Evolutionary conservation across 192 early-diverging fungal species (phyloP).

Genomic region (Borealophlyctis nickersoniae): DNA sequence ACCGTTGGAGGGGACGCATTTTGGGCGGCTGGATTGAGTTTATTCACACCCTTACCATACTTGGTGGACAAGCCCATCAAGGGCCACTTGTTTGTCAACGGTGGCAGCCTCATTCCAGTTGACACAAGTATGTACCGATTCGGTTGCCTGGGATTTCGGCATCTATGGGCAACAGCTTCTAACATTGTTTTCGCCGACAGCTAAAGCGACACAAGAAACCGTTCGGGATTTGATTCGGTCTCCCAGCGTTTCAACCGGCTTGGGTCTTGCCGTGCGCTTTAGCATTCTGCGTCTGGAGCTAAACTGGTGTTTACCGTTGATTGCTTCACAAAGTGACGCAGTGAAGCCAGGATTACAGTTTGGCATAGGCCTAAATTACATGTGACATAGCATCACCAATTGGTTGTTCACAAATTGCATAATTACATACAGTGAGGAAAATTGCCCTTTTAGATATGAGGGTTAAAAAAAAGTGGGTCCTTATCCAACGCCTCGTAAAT

Average conservation of each 20-base stretch:
- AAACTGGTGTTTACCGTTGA: slow-evolving; percentile 80
- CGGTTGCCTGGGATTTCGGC: background rate
- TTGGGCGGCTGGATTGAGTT: slow-evolving; percentile 71
- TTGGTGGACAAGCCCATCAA: slow-evolving; percentile 61
- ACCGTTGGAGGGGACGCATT: slow-evolving; percentile 87
- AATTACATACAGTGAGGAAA: too few species aligned
- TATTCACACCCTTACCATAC: slow-evolving; percentile 79
- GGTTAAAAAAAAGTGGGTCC: too few species aligned
- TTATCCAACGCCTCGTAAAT: too few species aligned
- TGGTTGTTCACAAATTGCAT: too few species aligned
- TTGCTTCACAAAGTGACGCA: slow-evolving; percentile 29
- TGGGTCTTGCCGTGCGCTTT: slow-evolving; percentile 85
- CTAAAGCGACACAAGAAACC: slow-evolving; percentile 15
- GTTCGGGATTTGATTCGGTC: slow-evolving; percentile 45
- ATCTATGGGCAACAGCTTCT: background rate
- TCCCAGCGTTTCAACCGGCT: slow-evolving; percentile 72
- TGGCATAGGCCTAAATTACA: slow-evolving; percentile 81
- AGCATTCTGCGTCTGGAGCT: slow-evolving; percentile 83
- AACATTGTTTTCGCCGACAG: background rate
- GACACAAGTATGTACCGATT: slow-evolving; percentile 33
- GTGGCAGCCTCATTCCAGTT: slow-evolving; percentile 66
- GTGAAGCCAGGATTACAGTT: slow-evolving; percentile 78
- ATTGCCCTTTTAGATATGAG: too few species aligned
- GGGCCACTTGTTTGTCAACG: slow-evolving; percentile 86
- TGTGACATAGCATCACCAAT: slow-evolving; percentile 50